phyloP scores from a whole-genome alignment of 75 land plant genomes.

The Adiantum capillusveneris region DNA sequence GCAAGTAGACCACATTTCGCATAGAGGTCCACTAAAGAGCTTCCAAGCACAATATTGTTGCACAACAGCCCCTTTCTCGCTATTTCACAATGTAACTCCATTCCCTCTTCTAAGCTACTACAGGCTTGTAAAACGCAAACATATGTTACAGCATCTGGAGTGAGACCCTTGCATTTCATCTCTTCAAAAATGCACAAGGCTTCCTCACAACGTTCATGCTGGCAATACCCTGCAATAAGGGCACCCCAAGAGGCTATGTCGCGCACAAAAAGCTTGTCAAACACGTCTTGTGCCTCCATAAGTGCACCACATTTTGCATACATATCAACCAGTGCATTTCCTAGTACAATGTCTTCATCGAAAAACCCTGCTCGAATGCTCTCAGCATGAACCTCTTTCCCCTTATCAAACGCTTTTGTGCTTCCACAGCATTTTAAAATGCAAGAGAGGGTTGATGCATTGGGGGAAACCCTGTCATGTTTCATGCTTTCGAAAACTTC shows the following conservation, averaged over 20 bases:
- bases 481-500: conserved; percentile 13
- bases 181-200: conserved; percentile 4
- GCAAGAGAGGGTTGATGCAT: not conserved
- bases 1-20: conserved; percentile 7
- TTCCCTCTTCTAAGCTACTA: conserved; percentile 4
- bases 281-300: conserved; percentile 5
- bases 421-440: conserved; percentile 4
- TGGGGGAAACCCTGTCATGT: conserved; percentile 7
- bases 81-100: conserved; percentile 2
- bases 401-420: conserved; percentile 6
- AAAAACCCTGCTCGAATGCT: conserved; percentile 11
- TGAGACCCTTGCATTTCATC: conserved; percentile 7
- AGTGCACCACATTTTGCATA: conserved; percentile 19
- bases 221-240: conserved; percentile 14
- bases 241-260: conserved; percentile 23
- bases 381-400: conserved; percentile 13
- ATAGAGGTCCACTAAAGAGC: conserved; percentile 13
- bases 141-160: conserved; percentile 16
- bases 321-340: conserved; percentile 15
- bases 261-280: not conserved
- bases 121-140: conserved; percentile 18
- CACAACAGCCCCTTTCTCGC: not conserved
- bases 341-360: conserved; percentile 3
- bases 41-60: conserved; percentile 8
- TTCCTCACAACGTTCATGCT: conserved; percentile 3